Evolutionary conservation across 2,329 filamentous ascomycete species (phyloP).

Genomic region (Aspergillus novoparasiticus): DNA sequence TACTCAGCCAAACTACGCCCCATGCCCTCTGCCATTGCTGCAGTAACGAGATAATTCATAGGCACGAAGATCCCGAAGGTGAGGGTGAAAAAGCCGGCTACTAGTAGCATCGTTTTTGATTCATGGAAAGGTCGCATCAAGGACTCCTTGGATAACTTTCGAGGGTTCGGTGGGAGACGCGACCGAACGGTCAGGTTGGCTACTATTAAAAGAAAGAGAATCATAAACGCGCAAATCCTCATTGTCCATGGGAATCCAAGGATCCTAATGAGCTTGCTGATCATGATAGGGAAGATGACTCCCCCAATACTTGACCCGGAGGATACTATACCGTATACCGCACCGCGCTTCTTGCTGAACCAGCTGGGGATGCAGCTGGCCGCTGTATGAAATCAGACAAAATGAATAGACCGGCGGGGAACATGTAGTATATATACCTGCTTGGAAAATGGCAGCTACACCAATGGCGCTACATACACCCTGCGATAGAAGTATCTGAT

Average conservation of each 20-base stretch:
- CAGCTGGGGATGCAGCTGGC: constrained; percentile 44
- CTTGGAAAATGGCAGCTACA: constrained; percentile 23
- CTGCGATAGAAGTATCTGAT: constrained; percentile 56
- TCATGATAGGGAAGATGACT: constrained; percentile 62
- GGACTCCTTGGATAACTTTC: background rate
- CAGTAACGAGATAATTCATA: constrained; percentile 50
- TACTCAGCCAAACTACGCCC: constrained; percentile 43
- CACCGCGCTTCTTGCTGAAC: constrained; percentile 54
- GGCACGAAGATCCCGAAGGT: constrained; percentile 61
- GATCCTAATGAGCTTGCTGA: constrained; percentile 52
- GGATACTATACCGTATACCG: constrained; percentile 55
- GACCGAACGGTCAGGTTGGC: constrained; percentile 55
- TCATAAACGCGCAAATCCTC: constrained; percentile 59
- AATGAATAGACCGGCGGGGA: background rate
- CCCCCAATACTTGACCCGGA: constrained; percentile 57
- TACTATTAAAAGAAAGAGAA: constrained; percentile 58
- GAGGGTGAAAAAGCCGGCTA: constrained; percentile 37
- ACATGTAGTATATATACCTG: background rate
- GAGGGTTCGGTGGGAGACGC: constrained; percentile 32
- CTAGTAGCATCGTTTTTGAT: constrained; percentile 23
- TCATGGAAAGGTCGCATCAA: constrained; percentile 47
- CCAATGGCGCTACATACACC: constrained; percentile 53
- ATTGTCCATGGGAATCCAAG: constrained; percentile 59
- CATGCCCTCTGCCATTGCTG: constrained; percentile 47
- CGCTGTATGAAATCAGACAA: constrained; percentile 2